A percentile compares a stretch with the other conserved stretches of the same genome.
phyloP scores from a whole-genome alignment of 805 yeast genomes.

The Isabelozyma heimii region DNA sequence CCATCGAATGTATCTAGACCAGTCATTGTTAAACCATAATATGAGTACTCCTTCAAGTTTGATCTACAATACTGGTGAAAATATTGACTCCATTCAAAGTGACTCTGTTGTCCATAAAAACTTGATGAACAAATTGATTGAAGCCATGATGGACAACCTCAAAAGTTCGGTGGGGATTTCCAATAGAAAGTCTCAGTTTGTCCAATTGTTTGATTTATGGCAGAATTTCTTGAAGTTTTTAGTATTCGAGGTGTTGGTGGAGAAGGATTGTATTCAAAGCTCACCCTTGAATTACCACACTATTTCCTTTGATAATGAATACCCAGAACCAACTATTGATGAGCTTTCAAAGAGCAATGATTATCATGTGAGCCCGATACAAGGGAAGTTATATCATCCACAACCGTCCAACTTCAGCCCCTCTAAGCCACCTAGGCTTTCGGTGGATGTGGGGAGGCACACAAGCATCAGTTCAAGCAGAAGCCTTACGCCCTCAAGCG shows the following conservation, averaged over 20 bases:
- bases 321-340: conserved; percentile 2
- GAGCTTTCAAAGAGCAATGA: neutral
- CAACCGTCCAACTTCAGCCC: neutral
- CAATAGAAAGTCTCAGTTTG: neutral
- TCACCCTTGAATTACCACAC: neutral
- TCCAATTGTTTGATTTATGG: conserved; percentile 16
- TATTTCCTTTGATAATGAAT: neutral
- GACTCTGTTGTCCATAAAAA: conserved; percentile 7
- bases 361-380: neutral
- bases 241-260: conserved; percentile 10
- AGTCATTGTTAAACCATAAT: conserved; percentile 5
- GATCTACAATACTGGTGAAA: neutral
- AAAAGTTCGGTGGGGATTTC: conserved; percentile 5
- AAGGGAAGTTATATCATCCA: neutral
- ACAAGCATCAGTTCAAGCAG: neutral
- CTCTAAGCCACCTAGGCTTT: neutral
- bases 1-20: conserved; percentile 11
- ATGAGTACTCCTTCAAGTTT: conserved; percentile 1
- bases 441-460: neutral
- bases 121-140: conserved; percentile 11
- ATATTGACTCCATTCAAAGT: conserved; percentile 2
- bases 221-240: conserved; percentile 14
- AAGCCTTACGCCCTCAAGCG: neutral
- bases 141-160: conserved; percentile 14
- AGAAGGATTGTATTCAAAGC: neutral